These are phyloP conservation scores for Zanthoxylum bungeanum DNA, from an alignment of 345 rosid species.

Conservation along the genomic window DNA sequence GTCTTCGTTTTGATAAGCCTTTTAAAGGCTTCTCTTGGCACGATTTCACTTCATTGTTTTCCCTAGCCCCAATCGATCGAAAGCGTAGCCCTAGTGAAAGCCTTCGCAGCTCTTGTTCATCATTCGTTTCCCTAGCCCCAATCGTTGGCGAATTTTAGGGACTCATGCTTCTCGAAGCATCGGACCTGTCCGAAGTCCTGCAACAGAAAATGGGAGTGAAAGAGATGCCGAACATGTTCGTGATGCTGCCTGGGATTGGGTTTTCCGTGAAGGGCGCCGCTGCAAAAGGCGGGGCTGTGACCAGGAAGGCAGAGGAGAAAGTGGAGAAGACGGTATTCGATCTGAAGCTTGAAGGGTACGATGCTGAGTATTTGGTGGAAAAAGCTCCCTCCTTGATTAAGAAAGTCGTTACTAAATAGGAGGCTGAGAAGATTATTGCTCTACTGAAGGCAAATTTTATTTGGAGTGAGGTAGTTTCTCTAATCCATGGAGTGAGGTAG, in stretches of 20 bases:
- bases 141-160: constrained; percentile 66
- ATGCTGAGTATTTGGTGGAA: constrained; percentile 89
- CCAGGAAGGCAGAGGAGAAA: constrained; percentile 48
- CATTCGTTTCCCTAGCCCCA: no score
- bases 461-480: no score
- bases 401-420: constrained; percentile 89
- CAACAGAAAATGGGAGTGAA: constrained; percentile 53
- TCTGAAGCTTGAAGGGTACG: constrained; percentile 75
- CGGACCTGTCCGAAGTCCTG: constrained; percentile 67
- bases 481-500: constrained; percentile 78
- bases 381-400: constrained; percentile 77
- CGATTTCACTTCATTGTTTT: no score
- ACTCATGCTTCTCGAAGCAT: constrained; percentile 69
- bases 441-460: constrained; percentile 95
- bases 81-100: no score
- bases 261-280: constrained; percentile 36
- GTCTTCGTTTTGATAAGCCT: no score
- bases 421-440: constrained; percentile 75
- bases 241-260: constrained; percentile 93
- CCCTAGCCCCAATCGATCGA: no score
- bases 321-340: constrained; percentile 74
- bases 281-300: constrained; percentile 38
- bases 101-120: no score
- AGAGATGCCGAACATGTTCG: constrained; percentile 81
- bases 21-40: no score